Percentiles rank a stretch among this genome's conserved stretches.
Conservation (phyloP, 768 basidiomycete species). For the Coprinopsis marcescibilis region DNA sequence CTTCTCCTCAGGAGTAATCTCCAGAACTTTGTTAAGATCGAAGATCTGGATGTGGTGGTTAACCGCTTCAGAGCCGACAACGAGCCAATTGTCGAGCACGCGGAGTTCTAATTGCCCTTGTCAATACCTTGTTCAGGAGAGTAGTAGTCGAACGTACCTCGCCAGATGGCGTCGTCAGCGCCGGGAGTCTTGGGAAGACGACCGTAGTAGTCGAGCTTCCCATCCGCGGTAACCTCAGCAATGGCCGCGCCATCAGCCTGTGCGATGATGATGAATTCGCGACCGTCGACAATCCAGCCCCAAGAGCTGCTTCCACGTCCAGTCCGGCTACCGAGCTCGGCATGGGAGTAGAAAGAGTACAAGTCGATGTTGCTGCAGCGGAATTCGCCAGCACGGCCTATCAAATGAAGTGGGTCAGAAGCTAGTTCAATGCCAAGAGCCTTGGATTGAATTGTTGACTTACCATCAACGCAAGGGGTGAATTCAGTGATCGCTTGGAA, state of each 20-base stretch:
- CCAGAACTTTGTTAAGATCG: constrained; percentile 20
- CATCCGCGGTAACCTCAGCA: not conserved
- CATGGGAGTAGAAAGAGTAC: not conserved
- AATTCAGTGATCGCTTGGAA: no score
- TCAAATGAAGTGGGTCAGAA: no score
- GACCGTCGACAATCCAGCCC: not conserved
- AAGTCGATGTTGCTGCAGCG: not conserved
- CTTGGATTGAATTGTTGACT: no score
- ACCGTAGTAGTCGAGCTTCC: no score
- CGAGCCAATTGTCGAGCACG: constrained; percentile 18
- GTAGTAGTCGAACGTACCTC: constrained; percentile 24
- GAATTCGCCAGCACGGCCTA: no score
- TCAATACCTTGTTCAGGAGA: constrained; percentile 16
- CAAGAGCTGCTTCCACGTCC: not conserved
- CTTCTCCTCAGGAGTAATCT: constrained; percentile 10
- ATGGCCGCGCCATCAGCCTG: not conserved
- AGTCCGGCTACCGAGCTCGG: not conserved
- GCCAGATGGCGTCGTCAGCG: no score
- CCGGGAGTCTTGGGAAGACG: no score
- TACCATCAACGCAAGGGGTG: no score
- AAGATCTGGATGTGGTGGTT: constrained; percentile 22
- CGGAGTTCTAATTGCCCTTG: constrained; percentile 23
- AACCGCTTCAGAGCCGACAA: not conserved
- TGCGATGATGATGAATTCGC: not conserved
- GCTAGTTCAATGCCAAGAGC: no score